Conservation (phyloP, 2,329 filamentous ascomycete genomes). For the Fusarium staphyleae region DNA sequence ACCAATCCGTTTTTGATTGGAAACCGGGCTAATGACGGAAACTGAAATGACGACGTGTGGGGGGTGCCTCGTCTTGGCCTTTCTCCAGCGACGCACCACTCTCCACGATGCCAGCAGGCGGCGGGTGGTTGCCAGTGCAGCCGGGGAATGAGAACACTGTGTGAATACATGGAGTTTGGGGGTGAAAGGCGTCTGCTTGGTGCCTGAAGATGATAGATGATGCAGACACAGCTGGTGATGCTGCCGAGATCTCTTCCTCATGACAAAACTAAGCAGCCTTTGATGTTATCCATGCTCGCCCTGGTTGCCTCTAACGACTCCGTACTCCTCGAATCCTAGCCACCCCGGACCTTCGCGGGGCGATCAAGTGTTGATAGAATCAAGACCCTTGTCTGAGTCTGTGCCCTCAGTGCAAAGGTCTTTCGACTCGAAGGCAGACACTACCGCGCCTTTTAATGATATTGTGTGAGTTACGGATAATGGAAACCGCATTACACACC, state of each 20-base stretch:
- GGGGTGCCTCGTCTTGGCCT: conserved; percentile 36
- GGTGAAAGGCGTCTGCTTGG: too few species aligned
- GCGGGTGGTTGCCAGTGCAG: conserved; percentile 41
- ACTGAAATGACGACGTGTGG: conserved; percentile 43
- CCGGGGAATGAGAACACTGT: conserved; percentile 32
- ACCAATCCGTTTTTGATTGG: conserved; percentile 40
- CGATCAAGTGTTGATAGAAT: conserved; percentile 13
- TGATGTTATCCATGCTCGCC: too few species aligned
- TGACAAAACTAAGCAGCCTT: not conserved
- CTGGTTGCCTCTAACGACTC: too few species aligned
- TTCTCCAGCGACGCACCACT: conserved; percentile 31
- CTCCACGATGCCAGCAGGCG: conserved; percentile 29
- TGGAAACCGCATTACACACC: not conserved
- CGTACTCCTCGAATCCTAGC: not conserved
- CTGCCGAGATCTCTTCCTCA: not conserved
- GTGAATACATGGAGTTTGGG: conserved; percentile 20
- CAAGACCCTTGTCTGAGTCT: not conserved
- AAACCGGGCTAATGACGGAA: conserved; percentile 40
- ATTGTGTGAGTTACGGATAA: too few species aligned
- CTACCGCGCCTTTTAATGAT: not conserved
- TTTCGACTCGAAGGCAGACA: conserved; percentile 4
- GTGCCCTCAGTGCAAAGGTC: too few species aligned
- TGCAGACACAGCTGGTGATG: conserved; percentile 13
- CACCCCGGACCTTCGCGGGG: conserved; percentile 24
- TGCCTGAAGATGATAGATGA: not conserved